A percentile compares a stretch with the other conserved stretches of the same genome.
These are phyloP conservation scores for Tricholoma flavovirens DNA, from an alignment of 768 basidiomycete genomes.

Conservation along the genomic window DNA sequence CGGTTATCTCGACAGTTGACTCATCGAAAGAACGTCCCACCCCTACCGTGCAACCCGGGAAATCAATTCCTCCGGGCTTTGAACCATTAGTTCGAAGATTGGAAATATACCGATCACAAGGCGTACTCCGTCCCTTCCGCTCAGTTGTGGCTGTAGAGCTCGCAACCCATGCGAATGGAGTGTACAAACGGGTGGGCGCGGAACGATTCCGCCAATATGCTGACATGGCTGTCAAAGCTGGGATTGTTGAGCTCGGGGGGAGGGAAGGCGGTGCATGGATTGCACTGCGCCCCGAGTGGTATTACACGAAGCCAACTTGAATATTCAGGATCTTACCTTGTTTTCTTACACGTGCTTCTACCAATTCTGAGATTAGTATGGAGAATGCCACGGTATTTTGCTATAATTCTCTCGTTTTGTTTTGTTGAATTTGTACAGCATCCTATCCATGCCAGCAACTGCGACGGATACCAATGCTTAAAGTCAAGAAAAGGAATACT, in stretches of 20 bases:
- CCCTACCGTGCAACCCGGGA: background rate
- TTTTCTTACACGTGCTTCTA: no score
- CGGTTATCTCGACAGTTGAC: background rate
- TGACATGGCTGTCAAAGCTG: conserved; percentile 29
- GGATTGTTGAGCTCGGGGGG: conserved; percentile 38
- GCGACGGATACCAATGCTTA: no score
- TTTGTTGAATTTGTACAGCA: no score
- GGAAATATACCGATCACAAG: conserved; percentile 24
- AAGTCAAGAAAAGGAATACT: no score
- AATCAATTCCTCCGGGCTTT: conserved; percentile 21
- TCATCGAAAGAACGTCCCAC: background rate
- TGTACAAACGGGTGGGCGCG: conserved; percentile 36
- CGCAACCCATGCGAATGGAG: conserved; percentile 15
- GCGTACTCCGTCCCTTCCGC: conserved; percentile 28
- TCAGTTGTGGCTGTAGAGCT: conserved; percentile 32
- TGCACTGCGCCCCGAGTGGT: conserved; percentile 25
- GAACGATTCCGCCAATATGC: conserved; percentile 37
- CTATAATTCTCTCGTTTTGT: no score
- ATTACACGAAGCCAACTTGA: conserved; percentile 13
- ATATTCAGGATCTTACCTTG: no score
- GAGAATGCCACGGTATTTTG: no score
- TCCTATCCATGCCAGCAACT: no score
- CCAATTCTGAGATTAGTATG: no score
- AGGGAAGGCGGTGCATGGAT: conserved; percentile 34
- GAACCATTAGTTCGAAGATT: conserved; percentile 30